Base-by-base conservation (phyloP, 345 rosid genomes). In the Euphorbia peplus region DNA sequence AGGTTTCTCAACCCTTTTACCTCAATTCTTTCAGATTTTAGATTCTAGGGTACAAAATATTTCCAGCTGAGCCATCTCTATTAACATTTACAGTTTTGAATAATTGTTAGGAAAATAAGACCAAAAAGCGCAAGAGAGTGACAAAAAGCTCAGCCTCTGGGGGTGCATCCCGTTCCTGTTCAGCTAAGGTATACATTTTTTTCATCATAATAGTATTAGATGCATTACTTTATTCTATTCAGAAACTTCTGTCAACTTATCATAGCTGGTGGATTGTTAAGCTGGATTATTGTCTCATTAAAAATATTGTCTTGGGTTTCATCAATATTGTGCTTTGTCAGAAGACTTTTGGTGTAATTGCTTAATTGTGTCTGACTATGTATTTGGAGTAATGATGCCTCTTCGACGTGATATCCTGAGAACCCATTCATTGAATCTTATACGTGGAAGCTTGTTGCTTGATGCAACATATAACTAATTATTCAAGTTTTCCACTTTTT, bases 71-170 rank as follows among this genome's bases (percentile, higher is more conserved):
- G 48, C 19, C 42, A 30, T 37, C 35, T 55, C 44, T 35, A 50
- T 47, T 67, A 41, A 48, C 37, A 9, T 42, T 62, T 30, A 30
- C 21, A 35, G 16, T 62, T 70, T 13, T 80, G 14, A 70, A 51
- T 58, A 9, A 7, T 37, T 44, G 58, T 54, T 81, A 91, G 98
- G 78, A 83, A 70, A 83, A 82, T 53, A 79, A 76, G 80, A 84
- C 86, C 75, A 75, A 74, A 75, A 95, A 95, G 76, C 95, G 95
- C 75, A 91, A 85, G 79, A 80, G 91, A 79, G 78, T 53, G 42
- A 69, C 75, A 25, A 90, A 76, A 78, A 80, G 81, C 72, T 78
- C 90, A 46, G 70, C 79, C 32, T 73, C 87, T 65, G 88, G 80
- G 52, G 77, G 81, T 66, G 51, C 85, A 12, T 67, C 89, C n/a